Conservation (phyloP, 495 filamentous ascomycete species). For the Aspergillus kassunensis region DNA sequence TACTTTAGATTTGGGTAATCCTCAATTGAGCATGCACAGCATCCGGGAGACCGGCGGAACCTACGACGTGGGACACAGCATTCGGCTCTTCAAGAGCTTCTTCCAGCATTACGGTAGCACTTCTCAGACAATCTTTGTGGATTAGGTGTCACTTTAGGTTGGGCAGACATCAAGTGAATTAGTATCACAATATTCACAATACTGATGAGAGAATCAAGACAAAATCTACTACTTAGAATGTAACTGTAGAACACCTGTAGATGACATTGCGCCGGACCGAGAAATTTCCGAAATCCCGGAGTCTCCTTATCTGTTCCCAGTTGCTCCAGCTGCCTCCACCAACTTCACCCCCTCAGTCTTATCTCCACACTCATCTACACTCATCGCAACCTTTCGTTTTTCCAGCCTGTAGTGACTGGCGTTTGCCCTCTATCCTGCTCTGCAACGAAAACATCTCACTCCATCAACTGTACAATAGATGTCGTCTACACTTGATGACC, state of each 20-base stretch:
- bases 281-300: slow-evolving; percentile 19
- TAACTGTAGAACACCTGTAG: too few relatives aligned
- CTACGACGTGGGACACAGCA: slow-evolving; percentile 82
- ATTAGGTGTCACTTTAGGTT: slow-evolving; percentile 34
- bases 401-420: too few relatives aligned
- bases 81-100: slow-evolving; percentile 84
- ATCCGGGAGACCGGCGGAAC: slow-evolving; percentile 88
- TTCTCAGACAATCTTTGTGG: slow-evolving; percentile 76
- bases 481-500: slow-evolving; percentile 41
- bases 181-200: too few relatives aligned
- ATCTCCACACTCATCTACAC: slow-evolving; percentile 7
- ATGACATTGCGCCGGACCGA: slow-evolving; percentile 20
- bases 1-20: slow-evolving; percentile 90
- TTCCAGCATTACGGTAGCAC: slow-evolving; percentile 76
- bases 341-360: slow-evolving; percentile 8
- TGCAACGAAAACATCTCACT: too few relatives aligned
- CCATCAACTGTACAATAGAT: slow-evolving; percentile 9
- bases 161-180: neutral
- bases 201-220: too few relatives aligned
- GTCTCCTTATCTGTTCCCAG: slow-evolving; percentile 2
- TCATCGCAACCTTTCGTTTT: neutral
- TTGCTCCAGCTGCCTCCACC: slow-evolving; percentile 1
- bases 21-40: slow-evolving; percentile 96
- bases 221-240: too few relatives aligned
- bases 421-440: too few relatives aligned